Base-by-base conservation (phyloP, 805 yeast species). In the Candida namnaoensis region DNA sequence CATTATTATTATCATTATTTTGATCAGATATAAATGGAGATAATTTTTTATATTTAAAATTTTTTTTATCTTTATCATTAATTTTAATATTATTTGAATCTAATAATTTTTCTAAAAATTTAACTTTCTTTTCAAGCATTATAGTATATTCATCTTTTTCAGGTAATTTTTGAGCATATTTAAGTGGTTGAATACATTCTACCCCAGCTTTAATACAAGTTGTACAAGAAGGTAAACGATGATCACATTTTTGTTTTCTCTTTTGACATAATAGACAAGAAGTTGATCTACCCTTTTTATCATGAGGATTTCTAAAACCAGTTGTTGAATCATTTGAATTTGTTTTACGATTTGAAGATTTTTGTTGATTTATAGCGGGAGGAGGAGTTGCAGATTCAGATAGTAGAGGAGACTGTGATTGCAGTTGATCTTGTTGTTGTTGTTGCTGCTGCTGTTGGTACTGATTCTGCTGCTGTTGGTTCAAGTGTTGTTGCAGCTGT, bases 191-290 rank as follows among this genome's bases (percentile, higher is more conserved):
- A 7, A 78, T 65, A 55, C 87, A 80, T 44, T 69, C 62, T 7
- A 71, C 77, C 30, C 76, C 78, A 1, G 85, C 80, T 51, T 78
- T 78, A 41, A 79, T 60, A 60, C 87, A 80, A 35, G 79, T 77
- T 5, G 84, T 75, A 51, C 87, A 80, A 38, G 76, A 66, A 7
- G 86, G 86, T 11, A 72, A 57, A 38, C 80, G 65, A 42, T 78
- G 84, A 49, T 80, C 85, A 60, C 87, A 80, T 52, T 76, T 74
- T 50, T 77, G 81, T 50, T 76, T 76, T 39, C 81, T 58, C 54
- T 72, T 71, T 48, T 76, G 78, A 44, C 82, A 77, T 23, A 76
- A 51, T 34, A 69, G 57, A 50, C 82, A 77, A 3, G 80, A 72
- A 6, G 79, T 71, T 10, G 80, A 74, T 40, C 82, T 66, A 6